A percentile compares a stretch with the other conserved stretches of the same genome.
Evolutionary conservation across 306 rosid species (phyloP).

Genomic region (Quercus aquifolioides): DNA sequence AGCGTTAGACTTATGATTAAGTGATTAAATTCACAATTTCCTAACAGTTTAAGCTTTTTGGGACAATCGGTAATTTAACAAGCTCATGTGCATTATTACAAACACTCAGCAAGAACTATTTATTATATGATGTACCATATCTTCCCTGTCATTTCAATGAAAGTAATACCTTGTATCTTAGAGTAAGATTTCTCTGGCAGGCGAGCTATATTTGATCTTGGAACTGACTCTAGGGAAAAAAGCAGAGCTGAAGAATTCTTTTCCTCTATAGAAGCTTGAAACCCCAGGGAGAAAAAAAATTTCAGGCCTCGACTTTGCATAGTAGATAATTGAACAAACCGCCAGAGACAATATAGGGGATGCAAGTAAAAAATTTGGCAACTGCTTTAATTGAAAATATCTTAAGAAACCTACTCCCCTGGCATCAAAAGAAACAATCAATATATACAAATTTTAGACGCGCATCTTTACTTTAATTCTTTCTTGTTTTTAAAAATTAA

Average conservation of each 20-base stretch:
- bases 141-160: neutral
- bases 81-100: neutral
- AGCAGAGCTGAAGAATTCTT: constrained; percentile 47
- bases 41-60: no score
- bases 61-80: no score
- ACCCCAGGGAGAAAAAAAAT: constrained; percentile 67
- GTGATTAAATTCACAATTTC: no score
- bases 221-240: constrained; percentile 23
- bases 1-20: no score
- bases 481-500: neutral
- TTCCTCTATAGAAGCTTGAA: constrained; percentile 48
- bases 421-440: constrained; percentile 35
- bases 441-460: constrained; percentile 14
- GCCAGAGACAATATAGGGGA: constrained; percentile 75
- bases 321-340: constrained; percentile 62
- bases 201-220: constrained; percentile 32
- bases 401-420: constrained; percentile 93
- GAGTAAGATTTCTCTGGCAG: constrained; percentile 35
- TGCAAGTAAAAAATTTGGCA: constrained; percentile 88
- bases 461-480: neutral
- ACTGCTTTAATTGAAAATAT: constrained; percentile 73
- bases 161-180: constrained; percentile 43
- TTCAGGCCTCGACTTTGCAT: constrained; percentile 67
- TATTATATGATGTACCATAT: neutral
- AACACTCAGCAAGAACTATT: neutral